Conservation (phyloP, 176 grass and related monocot species). For the Triticum monococcum region DNA sequence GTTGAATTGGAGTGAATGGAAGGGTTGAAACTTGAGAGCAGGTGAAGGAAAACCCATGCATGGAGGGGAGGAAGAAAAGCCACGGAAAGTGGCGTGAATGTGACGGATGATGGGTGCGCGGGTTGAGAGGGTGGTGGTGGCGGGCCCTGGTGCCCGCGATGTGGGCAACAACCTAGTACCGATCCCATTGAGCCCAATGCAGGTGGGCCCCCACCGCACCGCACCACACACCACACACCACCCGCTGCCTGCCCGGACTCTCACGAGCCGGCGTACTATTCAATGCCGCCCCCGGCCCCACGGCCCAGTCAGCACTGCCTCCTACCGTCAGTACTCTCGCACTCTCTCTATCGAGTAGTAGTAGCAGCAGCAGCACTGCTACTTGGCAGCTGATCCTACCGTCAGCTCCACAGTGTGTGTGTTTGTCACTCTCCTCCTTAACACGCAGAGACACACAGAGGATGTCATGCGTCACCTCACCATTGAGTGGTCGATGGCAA, state of each 20-base stretch:
- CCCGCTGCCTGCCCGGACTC: not conserved
- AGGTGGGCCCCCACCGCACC: not conserved
- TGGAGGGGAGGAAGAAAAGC: not conserved
- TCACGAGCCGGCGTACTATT: constrained; percentile 2
- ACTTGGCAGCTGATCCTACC: constrained; percentile 2
- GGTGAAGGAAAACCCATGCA: not conserved
- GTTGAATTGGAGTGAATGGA: not conserved
- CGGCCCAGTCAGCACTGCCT: not conserved
- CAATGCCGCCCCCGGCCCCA: not conserved
- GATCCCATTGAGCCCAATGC: constrained; percentile 28
- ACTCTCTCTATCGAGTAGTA: no score
- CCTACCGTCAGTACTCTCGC: no score
- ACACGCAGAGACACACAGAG: not conserved
- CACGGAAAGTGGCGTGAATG: not conserved
- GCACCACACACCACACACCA: not conserved
- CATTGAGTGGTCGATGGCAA: not conserved
- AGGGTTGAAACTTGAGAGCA: not conserved
- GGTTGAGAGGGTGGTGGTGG: not conserved
- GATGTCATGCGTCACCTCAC: not conserved
- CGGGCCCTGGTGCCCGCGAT: constrained; percentile 11
- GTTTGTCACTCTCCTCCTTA: not conserved
- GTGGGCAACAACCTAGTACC: constrained; percentile 62
- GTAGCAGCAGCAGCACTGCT: not conserved
- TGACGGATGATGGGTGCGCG: not conserved
- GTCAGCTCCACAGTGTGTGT: not conserved